Conservation (phyloP, 2,329 filamentous ascomycete species). For the Microdochium nivale region DNA sequence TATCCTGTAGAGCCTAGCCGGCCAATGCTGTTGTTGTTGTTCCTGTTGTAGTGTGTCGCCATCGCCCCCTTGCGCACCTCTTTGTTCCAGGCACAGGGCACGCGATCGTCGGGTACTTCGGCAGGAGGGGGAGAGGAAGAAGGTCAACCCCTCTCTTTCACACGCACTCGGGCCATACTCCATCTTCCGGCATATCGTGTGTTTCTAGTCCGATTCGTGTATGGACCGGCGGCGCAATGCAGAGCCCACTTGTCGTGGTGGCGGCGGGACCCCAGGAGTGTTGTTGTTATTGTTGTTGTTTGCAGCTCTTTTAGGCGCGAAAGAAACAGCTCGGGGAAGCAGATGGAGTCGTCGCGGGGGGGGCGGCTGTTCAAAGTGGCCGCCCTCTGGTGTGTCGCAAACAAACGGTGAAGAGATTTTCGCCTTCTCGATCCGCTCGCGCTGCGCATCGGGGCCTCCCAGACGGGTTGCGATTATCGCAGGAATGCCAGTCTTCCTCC, state of each 20-base stretch:
- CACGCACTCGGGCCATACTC: neutral
- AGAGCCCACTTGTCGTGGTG: neutral
- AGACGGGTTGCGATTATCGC: too few species aligned
- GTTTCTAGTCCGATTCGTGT: neutral
- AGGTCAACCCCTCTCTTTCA: neutral
- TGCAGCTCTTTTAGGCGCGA: too few species aligned
- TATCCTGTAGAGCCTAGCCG: too few species aligned
- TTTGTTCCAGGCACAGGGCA: too few species aligned
- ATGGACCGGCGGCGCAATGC: neutral
- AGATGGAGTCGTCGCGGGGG: neutral
- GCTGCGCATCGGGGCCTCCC: too few species aligned
- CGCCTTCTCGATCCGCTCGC: neutral
- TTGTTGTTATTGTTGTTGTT: too few species aligned
- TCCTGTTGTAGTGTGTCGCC: too few species aligned
- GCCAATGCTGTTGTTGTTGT: too few species aligned
- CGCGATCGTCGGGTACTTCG: neutral
- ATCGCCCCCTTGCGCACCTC: too few species aligned
- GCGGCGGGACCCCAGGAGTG: neutral
- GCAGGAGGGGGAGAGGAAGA: neutral
- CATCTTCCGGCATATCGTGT: neutral
- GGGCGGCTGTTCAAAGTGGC: neutral
- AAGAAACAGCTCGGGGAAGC: neutral
- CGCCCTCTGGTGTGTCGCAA: neutral
- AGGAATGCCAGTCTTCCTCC: too few species aligned
- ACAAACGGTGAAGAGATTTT: neutral